phyloP scores from a whole-genome alignment of 768 basidiomycete genomes.

The Boletus pseudopeckii region DNA sequence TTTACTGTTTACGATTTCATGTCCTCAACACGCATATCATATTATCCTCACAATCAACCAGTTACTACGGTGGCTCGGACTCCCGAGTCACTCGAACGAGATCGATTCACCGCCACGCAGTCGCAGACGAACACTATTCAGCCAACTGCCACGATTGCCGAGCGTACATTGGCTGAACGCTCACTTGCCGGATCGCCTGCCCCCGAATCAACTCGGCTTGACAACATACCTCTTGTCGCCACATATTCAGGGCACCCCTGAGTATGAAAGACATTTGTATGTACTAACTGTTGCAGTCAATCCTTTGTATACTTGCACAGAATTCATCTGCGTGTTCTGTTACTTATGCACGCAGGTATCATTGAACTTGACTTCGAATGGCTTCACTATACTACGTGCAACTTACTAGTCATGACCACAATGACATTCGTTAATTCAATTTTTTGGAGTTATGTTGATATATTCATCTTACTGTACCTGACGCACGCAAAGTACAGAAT shows the following conservation, averaged over 20 bases:
- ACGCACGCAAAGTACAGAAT: too few relatives aligned
- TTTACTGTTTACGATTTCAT: constrained; percentile 89
- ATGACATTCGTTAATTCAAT: not conserved
- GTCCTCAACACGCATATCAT: constrained; percentile 68
- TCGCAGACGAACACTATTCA: constrained; percentile 39
- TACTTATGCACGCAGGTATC: not conserved
- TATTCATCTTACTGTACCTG: not conserved
- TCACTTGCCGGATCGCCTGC: constrained; percentile 41
- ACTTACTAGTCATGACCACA: constrained; percentile 1
- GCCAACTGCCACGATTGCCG: constrained; percentile 43
- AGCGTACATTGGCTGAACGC: constrained; percentile 39
- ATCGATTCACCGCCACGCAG: constrained; percentile 28
- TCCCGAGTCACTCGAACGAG: constrained; percentile 28
- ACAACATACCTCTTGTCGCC: constrained; percentile 41
- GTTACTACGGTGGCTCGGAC: constrained; percentile 33
- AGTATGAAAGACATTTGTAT: not conserved
- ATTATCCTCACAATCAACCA: constrained; percentile 84
- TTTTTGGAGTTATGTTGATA: not conserved
- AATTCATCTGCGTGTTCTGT: not conserved
- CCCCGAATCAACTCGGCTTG: constrained; percentile 32
- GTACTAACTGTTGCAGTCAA: constrained; percentile 1
- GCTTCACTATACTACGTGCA: constrained; percentile 16
- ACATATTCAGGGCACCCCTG: constrained; percentile 18
- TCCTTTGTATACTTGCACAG: constrained; percentile 10
- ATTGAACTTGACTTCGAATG: not conserved